These are phyloP conservation scores for Arabis hirsuta DNA, from an alignment of 345 rosid genomes.

Conservation along the genomic window DNA sequence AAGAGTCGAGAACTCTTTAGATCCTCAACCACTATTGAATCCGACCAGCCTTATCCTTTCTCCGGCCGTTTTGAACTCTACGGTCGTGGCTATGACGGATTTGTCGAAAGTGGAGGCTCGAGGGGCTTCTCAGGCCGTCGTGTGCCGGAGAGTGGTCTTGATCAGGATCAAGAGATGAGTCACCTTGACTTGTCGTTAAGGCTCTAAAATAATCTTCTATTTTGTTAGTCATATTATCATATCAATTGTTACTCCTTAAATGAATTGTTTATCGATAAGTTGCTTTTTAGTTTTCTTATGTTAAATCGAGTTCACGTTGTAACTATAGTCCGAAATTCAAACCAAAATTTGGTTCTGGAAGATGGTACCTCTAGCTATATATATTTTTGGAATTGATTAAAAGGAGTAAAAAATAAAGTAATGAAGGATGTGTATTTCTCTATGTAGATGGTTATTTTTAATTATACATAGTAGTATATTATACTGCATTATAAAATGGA, in stretches of 20 bases:
- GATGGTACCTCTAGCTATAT: not conserved
- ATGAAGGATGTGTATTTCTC: slow-evolving; percentile 2
- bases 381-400: not conserved
- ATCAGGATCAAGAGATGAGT: slow-evolving; percentile 71
- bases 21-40: slow-evolving; percentile 31
- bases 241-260: slow-evolving; percentile 29
- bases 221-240: slow-evolving; percentile 32
- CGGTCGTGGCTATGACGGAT: slow-evolving; percentile 51
- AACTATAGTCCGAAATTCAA: slow-evolving; percentile 34
- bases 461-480: slow-evolving; percentile 10
- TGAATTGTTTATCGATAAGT: slow-evolving; percentile 18
- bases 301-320: slow-evolving; percentile 27
- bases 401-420: not conserved
- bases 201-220: slow-evolving; percentile 51
- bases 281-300: slow-evolving; percentile 6
- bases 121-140: slow-evolving; percentile 43
- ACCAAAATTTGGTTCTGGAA: slow-evolving; percentile 19
- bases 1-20: slow-evolving; percentile 64
- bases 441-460: slow-evolving; percentile 17
- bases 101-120: slow-evolving; percentile 47
- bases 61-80: slow-evolving; percentile 47
- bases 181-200: slow-evolving; percentile 82
- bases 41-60: slow-evolving; percentile 37
- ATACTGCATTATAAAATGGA: slow-evolving; percentile 37
- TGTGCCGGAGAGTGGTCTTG: slow-evolving; percentile 50